Base-by-base conservation (phyloP, 1,284 basidiomycete species). In the Agroathelia rolfsii region DNA sequence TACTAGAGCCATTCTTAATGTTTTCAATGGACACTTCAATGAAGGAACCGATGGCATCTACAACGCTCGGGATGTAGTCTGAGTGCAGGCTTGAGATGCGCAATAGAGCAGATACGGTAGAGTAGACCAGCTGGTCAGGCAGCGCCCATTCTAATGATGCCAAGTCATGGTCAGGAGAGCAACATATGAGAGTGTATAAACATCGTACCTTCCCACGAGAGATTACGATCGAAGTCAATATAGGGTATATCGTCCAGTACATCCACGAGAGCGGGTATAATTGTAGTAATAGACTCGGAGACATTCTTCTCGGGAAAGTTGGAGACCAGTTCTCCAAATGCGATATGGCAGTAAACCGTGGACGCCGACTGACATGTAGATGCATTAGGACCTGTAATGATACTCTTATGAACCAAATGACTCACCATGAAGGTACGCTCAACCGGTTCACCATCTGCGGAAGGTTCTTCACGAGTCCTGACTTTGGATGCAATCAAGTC, bases 61-160 rank as follows among this genome's bases (percentile, higher is more conserved):
- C 63, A 2, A 70, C 69, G 17, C 49, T 52, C 13, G 61, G 55
- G 11, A 67, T 61, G 43, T 73, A 62, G 32, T 68, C 55, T 0
- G 60, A 50, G 50, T 76, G 64, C 12, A 55, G 49, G 28, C 63
- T 66, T 17, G 79, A 72, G n/a, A 86, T 59, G 28, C 70, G 64
- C 24, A 90, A 60, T 2, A 87, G 59, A 7, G 85, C 80, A 7
- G 78, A 78, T 16, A 85, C 68, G 1, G 77, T 83, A 2, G 79
- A 74, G 45, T 67, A 83, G 2, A 83, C 75, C 21, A 90, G 66
- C 45, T 87, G 83, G 51, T 88, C 86, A 12, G 84, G 77, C 21
- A 84, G 62, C 3, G 85, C 69, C 83, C 83, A 85, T 43, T 85
- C 82, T 82, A 30, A 28, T 6, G 25, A 15, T 8, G 34, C 10